Percentiles rank a stretch among this genome's conserved stretches.
phyloP scores from a whole-genome alignment of 352 stramenopile genomes.

The Phytophthora cryptogea region DNA sequence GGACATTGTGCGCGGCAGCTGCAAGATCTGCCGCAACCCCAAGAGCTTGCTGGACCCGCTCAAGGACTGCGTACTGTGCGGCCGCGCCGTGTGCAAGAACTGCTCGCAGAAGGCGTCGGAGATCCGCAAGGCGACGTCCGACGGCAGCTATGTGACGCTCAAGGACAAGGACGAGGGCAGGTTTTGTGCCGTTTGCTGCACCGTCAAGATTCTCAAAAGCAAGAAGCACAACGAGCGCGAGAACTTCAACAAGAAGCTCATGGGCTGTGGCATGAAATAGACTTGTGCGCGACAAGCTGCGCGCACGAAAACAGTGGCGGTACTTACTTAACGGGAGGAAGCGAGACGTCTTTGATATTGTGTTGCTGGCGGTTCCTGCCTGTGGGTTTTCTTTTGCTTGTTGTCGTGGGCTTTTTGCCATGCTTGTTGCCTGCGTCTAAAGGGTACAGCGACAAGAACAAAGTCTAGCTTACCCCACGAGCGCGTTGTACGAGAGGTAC shows the following conservation, averaged over 20 bases:
- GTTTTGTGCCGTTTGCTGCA: constrained; percentile 80
- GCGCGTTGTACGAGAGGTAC: constrained; percentile 68
- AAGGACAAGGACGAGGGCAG: constrained; percentile 73
- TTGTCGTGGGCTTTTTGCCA: not conserved
- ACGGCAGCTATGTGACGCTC: constrained; percentile 34
- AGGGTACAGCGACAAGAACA: constrained; percentile 19
- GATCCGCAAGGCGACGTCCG: constrained; percentile 53
- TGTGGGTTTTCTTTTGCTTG: not conserved
- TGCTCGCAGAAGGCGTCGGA: constrained; percentile 81
- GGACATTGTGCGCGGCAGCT: constrained; percentile 59
- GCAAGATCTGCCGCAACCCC: constrained; percentile 86
- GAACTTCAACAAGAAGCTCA: constrained; percentile 82
- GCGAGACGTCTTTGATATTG: constrained; percentile 40
- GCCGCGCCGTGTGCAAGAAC: constrained; percentile 80
- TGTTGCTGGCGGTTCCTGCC: constrained; percentile 16
- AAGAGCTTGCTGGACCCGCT: constrained; percentile 77
- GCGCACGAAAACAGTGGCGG: constrained; percentile 12
- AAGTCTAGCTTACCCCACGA: constrained; percentile 31
- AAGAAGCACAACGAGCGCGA: constrained; percentile 77
- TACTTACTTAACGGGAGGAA: constrained; percentile 41
- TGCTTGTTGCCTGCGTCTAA: constrained; percentile 14
- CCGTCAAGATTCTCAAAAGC: constrained; percentile 72
- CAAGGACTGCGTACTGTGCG: constrained; percentile 77
- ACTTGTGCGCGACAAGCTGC: constrained; percentile 14
- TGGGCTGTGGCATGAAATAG: constrained; percentile 74